Evolutionary conservation across 164 flowering plant genomes (phyloP), one percentile per base, ranked within the genome.

Genomic region (Sedum album): DNA sequence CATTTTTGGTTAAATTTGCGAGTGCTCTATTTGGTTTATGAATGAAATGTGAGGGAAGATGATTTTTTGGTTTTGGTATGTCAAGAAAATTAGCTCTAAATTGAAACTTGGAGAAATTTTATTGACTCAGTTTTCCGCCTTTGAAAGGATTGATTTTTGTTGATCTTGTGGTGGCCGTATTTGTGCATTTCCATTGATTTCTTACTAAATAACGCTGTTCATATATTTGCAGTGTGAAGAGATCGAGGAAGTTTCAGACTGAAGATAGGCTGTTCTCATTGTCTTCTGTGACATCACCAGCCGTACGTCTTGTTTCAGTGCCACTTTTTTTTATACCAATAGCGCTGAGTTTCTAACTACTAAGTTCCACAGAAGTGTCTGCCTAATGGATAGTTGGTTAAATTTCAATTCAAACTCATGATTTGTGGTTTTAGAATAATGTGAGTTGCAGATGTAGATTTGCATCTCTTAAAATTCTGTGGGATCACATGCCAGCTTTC

Each of bases 201-300:
- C 48, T 44, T 17, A 35, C 4, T 55, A 53, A 61, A 4, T 13
- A 36, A 21, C 62, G 48, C 42, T n/a, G n/a, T n/a, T n/a, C 7
- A 35, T 35, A 65, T 33, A 48, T 71, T 48, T 71, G 78, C 91
- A 93, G 98, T 72, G 78, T 91, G 72, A 93, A 93, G 86, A 86
- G 97, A 51, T 84, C 97, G 20, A 81, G 94, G 79, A 93, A 91
- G 79, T 89, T 93, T 72, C 96, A 91, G 78, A 92, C 94, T 14
- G 98, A 91, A 81, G 98, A 93, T 73, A 83, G 98, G 77, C 88
- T 89, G 28, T 93, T 91, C 80, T 91, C 97, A 26, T 80, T 91
- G 73, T 91, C 97, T 48, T 93, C 96, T 44, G 85, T 88, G 66
- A 89, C 96, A 36, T 91, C 97, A 31, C 97, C 91, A 53, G 97